Evolutionary conservation across 805 yeast genomes (phyloP).

Genomic region (Sungouiozyma intestinalis): DNA sequence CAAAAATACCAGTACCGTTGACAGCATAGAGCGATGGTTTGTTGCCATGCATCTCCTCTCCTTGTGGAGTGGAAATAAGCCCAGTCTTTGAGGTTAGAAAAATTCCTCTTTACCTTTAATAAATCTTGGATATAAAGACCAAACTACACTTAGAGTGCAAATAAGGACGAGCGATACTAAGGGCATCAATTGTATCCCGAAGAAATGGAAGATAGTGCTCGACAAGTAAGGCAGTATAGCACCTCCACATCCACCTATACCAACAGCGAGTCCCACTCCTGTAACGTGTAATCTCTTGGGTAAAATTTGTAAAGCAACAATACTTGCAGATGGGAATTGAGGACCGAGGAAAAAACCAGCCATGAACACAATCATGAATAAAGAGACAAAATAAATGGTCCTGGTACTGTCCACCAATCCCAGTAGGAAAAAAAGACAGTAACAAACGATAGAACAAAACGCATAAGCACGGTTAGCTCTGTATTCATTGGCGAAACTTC

Average conservation of each 20-base stretch:
- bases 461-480: constrained; percentile 28
- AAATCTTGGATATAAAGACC: constrained; percentile 23
- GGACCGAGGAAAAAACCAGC: constrained; percentile 62
- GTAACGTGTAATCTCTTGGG: constrained; percentile 51
- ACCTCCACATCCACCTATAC: constrained; percentile 78
- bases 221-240: constrained; percentile 59
- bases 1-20: no score
- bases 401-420: constrained; percentile 12
- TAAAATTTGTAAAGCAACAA: constrained; percentile 49
- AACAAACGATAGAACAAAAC: constrained; percentile 27
- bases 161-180: constrained; percentile 19
- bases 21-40: no score
- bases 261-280: constrained; percentile 67
- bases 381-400: constrained; percentile 11
- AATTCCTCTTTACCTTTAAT: constrained; percentile 15
- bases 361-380: constrained; percentile 28
- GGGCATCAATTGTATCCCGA: constrained; percentile 23
- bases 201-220: constrained; percentile 33
- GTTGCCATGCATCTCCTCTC: no score
- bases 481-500: constrained; percentile 36
- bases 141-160: constrained; percentile 13
- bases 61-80: neutral
- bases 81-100: no score
- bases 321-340: constrained; percentile 60
- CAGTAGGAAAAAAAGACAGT: constrained; percentile 24